A percentile compares a stretch with the other conserved stretches of the same genome.
phyloP scores from a whole-genome alignment of 2,329 filamentous ascomycete genomes.

The Scedosporium aurantiacum region DNA sequence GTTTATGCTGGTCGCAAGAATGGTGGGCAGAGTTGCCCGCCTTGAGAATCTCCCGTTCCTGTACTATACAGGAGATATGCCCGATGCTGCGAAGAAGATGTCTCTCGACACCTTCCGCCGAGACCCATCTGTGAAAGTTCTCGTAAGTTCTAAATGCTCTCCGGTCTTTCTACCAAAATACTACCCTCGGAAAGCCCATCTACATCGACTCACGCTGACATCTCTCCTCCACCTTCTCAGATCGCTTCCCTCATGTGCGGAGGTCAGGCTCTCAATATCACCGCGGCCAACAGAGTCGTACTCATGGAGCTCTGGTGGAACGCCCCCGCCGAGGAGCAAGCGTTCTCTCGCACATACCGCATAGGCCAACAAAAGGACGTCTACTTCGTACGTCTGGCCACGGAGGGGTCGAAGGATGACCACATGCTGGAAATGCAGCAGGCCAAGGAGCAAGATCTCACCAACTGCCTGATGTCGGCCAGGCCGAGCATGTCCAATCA shows the following conservation, averaged over 20 bases:
- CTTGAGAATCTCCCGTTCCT: constrained; percentile 20
- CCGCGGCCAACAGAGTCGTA: constrained; percentile 39
- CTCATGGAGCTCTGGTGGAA: constrained; percentile 54
- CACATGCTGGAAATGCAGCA: constrained; percentile 43
- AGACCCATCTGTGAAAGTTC: constrained; percentile 13
- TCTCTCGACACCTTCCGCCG: constrained; percentile 15
- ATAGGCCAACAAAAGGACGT: constrained; percentile 54
- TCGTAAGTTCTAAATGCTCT: constrained; percentile 19
- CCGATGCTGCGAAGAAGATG: background rate
- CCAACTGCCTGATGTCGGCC: constrained; percentile 13
- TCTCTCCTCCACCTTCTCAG: constrained; percentile 12
- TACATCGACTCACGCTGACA: constrained; percentile 8
- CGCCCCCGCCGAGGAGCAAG: constrained; percentile 48
- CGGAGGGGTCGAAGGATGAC: constrained; percentile 46
- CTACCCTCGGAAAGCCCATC: too few species aligned
- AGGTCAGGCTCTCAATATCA: constrained; percentile 28
- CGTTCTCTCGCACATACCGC: constrained; percentile 47
- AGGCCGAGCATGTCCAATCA: background rate
- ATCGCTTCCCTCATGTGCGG: constrained; percentile 24
- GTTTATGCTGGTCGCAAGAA: constrained; percentile 20
- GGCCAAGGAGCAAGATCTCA: constrained; percentile 37
- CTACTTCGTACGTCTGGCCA: constrained; percentile 44
- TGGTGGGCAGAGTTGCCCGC: constrained; percentile 25
- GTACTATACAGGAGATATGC: constrained; percentile 23
- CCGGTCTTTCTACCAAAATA: background rate